Base-by-base conservation (phyloP, 83 land plant species). In the Diphasiastrum complanatum region DNA sequence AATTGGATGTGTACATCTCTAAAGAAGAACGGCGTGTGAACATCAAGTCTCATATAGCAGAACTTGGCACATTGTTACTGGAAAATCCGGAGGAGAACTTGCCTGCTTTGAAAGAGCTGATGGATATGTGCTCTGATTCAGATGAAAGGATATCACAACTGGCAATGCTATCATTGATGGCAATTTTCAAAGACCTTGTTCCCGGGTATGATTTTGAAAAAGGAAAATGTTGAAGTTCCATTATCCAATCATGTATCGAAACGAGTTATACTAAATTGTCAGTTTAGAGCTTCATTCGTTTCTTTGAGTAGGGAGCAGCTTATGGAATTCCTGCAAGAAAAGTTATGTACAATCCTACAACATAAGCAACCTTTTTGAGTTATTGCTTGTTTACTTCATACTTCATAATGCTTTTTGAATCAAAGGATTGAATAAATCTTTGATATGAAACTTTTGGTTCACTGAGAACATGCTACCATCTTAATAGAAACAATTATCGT, bases 101-200 rank as follows among this genome's bases (percentile, higher is more conserved):
- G 47, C 73, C 65, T 47, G 73, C 80, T 35, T 56, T 95, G 60
- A 86, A 79, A 32, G 97, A 86, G 51, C 77, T 95, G 56, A 58
- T 84, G 23, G 79, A 75, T 23, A 51, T 90, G 38, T 82, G 83
- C 51, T 70, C 68, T 40, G 88, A 95, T 64, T 54, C 50, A 40
- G 83, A 90, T 63, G 58, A 59, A 8, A 69, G 45, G 24, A 78
- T 89, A 22, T 73, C 79, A 46, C 82, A 79, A 37, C 79, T 95
- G 71, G 97, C 78, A 10, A 50, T 86, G 47, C 81, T 85, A 18
- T 95, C 99, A 14, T 76, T 79, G 38, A 66, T 86, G 73, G 99
- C 97, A 61, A 80, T 89, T 51, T 95, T 89, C 57, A 89, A 75
- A 64, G 99, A 95, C 70, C 79, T 95, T 26, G 70, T 95, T 30